phyloP scores from a whole-genome alignment of 1,284 basidiomycete species.

The Erythrobasidium hasegawianum region DNA sequence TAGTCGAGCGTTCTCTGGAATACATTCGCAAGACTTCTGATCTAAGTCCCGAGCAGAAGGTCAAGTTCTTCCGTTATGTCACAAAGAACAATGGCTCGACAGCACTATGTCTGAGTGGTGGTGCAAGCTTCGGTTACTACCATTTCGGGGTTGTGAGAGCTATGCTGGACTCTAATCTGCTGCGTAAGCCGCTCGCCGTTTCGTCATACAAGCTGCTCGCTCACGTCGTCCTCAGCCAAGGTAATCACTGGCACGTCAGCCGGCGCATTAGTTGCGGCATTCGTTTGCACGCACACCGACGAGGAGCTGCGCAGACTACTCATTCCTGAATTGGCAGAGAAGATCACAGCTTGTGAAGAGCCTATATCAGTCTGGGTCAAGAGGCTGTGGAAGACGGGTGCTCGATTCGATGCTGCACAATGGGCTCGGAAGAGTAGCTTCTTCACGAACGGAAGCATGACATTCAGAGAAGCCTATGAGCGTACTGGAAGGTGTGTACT shows the following conservation, averaged over 20 bases:
- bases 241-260: conserved; percentile 27
- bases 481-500: conserved; percentile 64
- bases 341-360: conserved; percentile 88
- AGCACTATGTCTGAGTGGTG: conserved; percentile 89
- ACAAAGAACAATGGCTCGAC: conserved; percentile 85
- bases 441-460: conserved; percentile 90
- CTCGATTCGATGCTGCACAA: conserved; percentile 80
- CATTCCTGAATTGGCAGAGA: conserved; percentile 72
- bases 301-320: conserved; percentile 76
- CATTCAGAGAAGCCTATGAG: conserved; percentile 91
- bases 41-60: conserved; percentile 81
- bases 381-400: conserved; percentile 81
- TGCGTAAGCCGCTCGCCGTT: conserved; percentile 83
- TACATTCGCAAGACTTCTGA: conserved; percentile 64
- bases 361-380: conserved; percentile 62
- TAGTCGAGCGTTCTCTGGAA: conserved; percentile 53
- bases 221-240: neutral
- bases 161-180: conserved; percentile 76
- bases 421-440: conserved; percentile 93
- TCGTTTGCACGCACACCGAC: conserved; percentile 83
- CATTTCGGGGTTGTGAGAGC: conserved; percentile 90
- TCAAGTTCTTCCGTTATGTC: conserved; percentile 81
- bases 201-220: conserved; percentile 88
- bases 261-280: conserved; percentile 52
- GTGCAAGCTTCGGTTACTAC: conserved; percentile 87